Percentiles rank a stretch among this genome's conserved stretches.
phyloP scores from a whole-genome alignment of 192 early-diverging fungal genomes.

The Podila clonocystis region DNA sequence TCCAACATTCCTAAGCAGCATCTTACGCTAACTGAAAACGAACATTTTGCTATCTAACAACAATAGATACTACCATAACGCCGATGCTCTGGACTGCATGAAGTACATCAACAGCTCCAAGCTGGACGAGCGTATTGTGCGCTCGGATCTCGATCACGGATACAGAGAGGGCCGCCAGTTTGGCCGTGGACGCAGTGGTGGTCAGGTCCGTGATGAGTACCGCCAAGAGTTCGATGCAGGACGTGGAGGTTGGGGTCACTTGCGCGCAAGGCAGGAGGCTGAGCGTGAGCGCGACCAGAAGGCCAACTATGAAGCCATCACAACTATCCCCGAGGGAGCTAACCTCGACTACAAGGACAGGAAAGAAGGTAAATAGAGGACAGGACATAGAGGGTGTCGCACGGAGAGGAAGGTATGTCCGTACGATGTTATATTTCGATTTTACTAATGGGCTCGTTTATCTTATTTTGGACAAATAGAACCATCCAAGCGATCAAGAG shows the following conservation, averaged over 20 bases:
- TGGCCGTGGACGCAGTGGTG: constrained; percentile 94
- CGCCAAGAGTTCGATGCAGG: constrained; percentile 95
- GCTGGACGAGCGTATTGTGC: constrained; percentile 93
- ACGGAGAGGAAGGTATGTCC: neutral
- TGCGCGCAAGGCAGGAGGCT: constrained; percentile 70
- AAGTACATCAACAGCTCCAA: constrained; percentile 95
- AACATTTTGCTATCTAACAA: neutral
- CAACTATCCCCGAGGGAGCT: constrained; percentile 64
- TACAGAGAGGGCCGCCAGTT: constrained; percentile 93
- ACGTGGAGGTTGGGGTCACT: constrained; percentile 95
- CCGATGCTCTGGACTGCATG: constrained; percentile 93
- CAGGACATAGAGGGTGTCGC: neutral
- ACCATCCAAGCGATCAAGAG: constrained; percentile 35
- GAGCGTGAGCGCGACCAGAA: constrained; percentile 73
- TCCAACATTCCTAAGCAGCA: too few species aligned
- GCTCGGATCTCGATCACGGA: constrained; percentile 96
- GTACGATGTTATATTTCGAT: neutral
- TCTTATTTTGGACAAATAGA: constrained; percentile 1
- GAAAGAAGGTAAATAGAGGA: constrained; percentile 26
- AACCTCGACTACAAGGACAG: constrained; percentile 47
- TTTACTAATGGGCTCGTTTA: neutral
- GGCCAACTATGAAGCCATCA: constrained; percentile 76
- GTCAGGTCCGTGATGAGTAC: constrained; percentile 96
- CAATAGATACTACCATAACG: constrained; percentile 85
- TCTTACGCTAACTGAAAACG: neutral